Evolutionary conservation across 2,329 filamentous ascomycete species (phyloP).

Genomic region (Xylariaceae sp.): DNA sequence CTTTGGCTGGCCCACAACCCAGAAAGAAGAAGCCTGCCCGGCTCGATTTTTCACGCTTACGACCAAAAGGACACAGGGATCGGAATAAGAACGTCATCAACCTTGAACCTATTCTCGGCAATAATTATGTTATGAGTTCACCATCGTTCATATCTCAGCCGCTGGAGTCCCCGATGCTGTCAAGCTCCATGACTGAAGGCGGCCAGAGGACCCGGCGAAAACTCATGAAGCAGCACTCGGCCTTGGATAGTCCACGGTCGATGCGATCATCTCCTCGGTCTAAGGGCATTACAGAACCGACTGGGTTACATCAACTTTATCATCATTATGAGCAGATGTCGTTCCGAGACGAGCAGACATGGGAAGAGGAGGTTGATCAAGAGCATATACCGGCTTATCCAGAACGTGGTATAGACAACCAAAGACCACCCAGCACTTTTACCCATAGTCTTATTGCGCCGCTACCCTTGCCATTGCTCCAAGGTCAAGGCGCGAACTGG

Average conservation of each 20-base stretch:
- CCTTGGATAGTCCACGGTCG: constrained; percentile 27
- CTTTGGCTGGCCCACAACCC: constrained; percentile 36
- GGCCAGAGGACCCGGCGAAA: constrained; percentile 25
- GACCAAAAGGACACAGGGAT: constrained; percentile 46
- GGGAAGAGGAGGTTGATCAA: constrained; percentile 30
- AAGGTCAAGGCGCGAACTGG: constrained; percentile 27
- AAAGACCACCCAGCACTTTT: constrained; percentile 29
- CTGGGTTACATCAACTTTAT: constrained; percentile 59
- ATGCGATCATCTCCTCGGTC: constrained; percentile 33
- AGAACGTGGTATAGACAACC: constrained; percentile 24
- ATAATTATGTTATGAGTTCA: constrained; percentile 50
- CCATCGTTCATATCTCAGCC: constrained; percentile 51
- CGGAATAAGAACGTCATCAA: constrained; percentile 33
- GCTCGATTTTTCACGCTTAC: constrained; percentile 56
- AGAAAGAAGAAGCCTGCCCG: constrained; percentile 54
- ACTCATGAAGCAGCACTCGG: constrained; percentile 29
- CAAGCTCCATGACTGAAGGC: constrained; percentile 13
- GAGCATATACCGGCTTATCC: constrained; percentile 15
- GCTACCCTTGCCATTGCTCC: constrained; percentile 29
- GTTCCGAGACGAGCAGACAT: constrained; percentile 48
- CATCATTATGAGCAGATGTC: constrained; percentile 65
- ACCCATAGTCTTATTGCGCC: constrained; percentile 34
- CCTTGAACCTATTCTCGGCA: constrained; percentile 43
- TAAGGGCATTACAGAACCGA: constrained; percentile 42
- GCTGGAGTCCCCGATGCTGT: constrained; percentile 16